Conservation (phyloP, 768 basidiomycete species). For the Suillus lakei region DNA sequence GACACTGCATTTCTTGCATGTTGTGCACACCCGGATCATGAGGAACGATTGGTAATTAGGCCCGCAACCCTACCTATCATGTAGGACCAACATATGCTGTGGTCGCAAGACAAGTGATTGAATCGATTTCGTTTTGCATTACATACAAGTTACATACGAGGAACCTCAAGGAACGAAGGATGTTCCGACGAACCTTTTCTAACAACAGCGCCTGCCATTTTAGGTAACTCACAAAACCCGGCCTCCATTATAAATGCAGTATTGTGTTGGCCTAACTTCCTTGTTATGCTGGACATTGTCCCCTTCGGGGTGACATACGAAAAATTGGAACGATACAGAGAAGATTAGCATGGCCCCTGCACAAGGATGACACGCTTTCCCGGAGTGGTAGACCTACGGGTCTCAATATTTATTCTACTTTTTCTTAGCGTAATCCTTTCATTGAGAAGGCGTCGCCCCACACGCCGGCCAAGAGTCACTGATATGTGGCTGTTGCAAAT, state of each 20-base stretch:
- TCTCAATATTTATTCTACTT: slow-evolving; percentile 43
- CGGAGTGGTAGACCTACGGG: slow-evolving; percentile 77
- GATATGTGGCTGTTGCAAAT: too few species aligned
- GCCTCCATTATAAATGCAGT: background rate
- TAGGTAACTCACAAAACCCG: background rate
- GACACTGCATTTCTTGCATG: too few species aligned
- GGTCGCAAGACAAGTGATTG: background rate
- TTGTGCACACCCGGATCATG: background rate
- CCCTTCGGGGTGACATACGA: slow-evolving; percentile 94
- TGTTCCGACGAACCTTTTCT: too few species aligned
- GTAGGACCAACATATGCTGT: background rate
- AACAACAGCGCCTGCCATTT: background rate
- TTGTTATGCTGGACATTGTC: slow-evolving; percentile 41
- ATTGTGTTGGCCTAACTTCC: slow-evolving; percentile 8
- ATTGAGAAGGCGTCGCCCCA: background rate
- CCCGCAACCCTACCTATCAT: background rate
- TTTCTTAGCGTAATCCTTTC: background rate
- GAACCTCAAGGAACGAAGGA: too few species aligned
- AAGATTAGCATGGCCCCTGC: slow-evolving; percentile 99
- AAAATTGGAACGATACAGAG: slow-evolving; percentile 99
- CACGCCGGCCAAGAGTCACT: too few species aligned
- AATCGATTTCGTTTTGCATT: too few species aligned
- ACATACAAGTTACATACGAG: too few species aligned
- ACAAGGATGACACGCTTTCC: slow-evolving; percentile 99
- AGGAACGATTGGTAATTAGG: background rate